A percentile compares a stretch with the other conserved stretches of the same genome.
Evolutionary conservation across 2,329 filamentous ascomycete genomes (phyloP).

Genomic region (Juglanconis juglandina): DNA sequence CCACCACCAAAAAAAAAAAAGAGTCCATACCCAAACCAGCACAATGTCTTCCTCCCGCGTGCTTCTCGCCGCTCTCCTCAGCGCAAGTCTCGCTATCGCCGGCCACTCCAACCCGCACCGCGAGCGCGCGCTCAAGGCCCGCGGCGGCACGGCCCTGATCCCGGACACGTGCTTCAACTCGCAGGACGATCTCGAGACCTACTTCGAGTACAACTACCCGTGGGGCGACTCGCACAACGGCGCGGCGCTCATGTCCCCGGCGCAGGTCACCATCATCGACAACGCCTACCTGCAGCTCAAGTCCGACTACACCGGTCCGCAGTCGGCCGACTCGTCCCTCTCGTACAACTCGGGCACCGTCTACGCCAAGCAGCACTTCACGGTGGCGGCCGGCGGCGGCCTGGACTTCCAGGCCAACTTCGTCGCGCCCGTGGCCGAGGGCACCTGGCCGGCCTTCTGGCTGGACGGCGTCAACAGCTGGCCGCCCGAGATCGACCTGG

Average conservation of each 20-base stretch:
- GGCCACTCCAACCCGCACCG: constrained; percentile 3
- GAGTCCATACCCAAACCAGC: not conserved
- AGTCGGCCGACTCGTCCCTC: constrained; percentile 35
- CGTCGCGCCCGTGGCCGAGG: constrained; percentile 34
- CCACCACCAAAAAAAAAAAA: not conserved
- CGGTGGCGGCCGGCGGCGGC: constrained; percentile 31
- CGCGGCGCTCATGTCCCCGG: constrained; percentile 47
- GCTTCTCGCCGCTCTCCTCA: constrained; percentile 4
- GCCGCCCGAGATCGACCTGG: constrained; percentile 56
- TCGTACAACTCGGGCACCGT: constrained; percentile 47
- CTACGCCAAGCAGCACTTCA: constrained; percentile 35
- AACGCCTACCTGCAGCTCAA: constrained; percentile 41
- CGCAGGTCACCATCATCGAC: constrained; percentile 38
- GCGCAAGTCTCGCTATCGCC: constrained; percentile 8
- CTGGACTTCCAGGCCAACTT: constrained; percentile 38
- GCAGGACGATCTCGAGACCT: constrained; percentile 30
- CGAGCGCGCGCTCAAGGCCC: constrained; percentile 15
- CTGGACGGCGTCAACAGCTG: constrained; percentile 48
- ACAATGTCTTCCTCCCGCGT: constrained; percentile 9
- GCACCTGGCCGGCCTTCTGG: constrained; percentile 57
- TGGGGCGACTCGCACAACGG: constrained; percentile 55
- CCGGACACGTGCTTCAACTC: constrained; percentile 34
- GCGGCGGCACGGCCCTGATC: constrained; percentile 32
- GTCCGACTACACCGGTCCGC: constrained; percentile 40
- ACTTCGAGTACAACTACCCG: constrained; percentile 51